These are phyloP conservation scores for Rhodamnia rubescens DNA, from an alignment of 345 rosid genomes.

Conservation along the genomic window DNA sequence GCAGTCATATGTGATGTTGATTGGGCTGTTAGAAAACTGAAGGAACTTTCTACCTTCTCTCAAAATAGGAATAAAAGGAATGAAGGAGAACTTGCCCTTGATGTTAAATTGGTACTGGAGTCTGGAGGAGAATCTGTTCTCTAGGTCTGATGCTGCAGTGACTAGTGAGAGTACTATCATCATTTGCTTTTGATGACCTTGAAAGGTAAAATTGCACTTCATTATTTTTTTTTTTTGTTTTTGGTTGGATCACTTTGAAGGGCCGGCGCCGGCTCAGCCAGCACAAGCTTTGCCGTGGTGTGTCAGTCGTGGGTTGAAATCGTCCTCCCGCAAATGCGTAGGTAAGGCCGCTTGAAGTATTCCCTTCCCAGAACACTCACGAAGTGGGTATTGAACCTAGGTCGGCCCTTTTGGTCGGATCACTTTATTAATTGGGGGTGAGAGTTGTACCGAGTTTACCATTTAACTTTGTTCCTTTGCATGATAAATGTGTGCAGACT, in stretches of 20 bases:
- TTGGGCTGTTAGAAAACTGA: constrained; percentile 55
- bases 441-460: not conserved
- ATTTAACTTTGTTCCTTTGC: not conserved
- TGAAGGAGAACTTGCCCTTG: constrained; percentile 16
- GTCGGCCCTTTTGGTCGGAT: too few species aligned
- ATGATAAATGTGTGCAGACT: constrained; percentile 29
- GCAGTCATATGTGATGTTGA: constrained; percentile 45
- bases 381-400: too few species aligned
- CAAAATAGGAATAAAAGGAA: constrained; percentile 21
- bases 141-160: constrained; percentile 46
- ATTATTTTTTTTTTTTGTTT: too few species aligned
- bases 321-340: too few species aligned
- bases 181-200: constrained; percentile 59
- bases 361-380: too few species aligned
- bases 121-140: constrained; percentile 49
- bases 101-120: constrained; percentile 28
- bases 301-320: too few species aligned
- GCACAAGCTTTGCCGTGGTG: too few species aligned
- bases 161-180: constrained; percentile 30
- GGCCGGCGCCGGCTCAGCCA: too few species aligned
- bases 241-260: too few species aligned
- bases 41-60: constrained; percentile 20
- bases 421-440: too few species aligned
- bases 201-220: constrained; percentile 29
- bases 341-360: too few species aligned